Percentiles rank a stretch among this genome's conserved stretches.
phyloP scores from a whole-genome alignment of 2,329 filamentous ascomycete species.

The Paecilomyces variotii region DNA sequence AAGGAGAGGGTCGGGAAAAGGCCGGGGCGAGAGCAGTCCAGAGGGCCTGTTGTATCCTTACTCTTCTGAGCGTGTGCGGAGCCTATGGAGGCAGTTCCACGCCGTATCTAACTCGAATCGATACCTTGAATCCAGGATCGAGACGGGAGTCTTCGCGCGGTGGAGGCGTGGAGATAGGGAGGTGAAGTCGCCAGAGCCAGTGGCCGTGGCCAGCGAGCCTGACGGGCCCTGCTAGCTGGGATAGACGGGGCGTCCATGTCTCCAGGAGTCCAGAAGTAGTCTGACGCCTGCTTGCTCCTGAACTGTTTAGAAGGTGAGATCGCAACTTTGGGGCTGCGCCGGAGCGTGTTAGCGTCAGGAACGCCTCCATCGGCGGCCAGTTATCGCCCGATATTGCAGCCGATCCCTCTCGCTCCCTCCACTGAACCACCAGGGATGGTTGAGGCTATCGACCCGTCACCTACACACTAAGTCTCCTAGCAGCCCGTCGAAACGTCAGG shows the following conservation, averaged over 20 bases:
- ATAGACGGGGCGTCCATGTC: too few relatives aligned
- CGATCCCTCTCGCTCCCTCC: background rate
- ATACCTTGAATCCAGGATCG: background rate
- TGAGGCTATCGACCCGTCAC: background rate
- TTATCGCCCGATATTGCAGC: background rate
- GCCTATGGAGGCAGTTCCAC: background rate
- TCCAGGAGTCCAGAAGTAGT: too few relatives aligned
- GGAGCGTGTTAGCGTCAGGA: slow-evolving; percentile 18
- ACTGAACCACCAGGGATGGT: background rate
- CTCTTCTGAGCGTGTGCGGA: background rate
- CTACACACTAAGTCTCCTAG: background rate
- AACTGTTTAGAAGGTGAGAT: background rate
- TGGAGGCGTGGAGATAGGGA: background rate
- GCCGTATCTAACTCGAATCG: background rate
- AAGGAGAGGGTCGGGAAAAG: slow-evolving; percentile 2
- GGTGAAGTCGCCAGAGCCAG: background rate
- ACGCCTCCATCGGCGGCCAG: slow-evolving; percentile 13
- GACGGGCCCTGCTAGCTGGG: background rate
- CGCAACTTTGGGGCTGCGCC: background rate
- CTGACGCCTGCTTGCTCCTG: background rate
- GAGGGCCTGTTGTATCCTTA: background rate
- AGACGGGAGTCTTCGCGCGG: background rate
- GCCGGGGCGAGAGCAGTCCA: background rate
- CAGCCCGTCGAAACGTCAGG: background rate
- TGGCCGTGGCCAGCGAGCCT: background rate